Percentiles rank a stretch among this genome's conserved stretches.
phyloP scores from a whole-genome alignment of 306 rosid genomes.

The Sindora glabra region DNA sequence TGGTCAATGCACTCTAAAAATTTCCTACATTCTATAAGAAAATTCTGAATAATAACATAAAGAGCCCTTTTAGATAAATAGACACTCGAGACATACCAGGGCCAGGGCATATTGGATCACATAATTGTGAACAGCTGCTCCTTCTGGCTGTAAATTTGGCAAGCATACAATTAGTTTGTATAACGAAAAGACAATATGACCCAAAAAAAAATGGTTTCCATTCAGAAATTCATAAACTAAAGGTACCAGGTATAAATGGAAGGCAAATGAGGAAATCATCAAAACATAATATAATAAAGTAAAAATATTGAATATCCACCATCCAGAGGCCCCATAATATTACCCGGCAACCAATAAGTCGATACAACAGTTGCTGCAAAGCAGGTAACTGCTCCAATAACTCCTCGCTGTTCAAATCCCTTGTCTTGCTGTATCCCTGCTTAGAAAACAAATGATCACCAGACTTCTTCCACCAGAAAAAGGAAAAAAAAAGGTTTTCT shows the following conservation, averaged over 20 bases:
- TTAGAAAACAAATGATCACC: constrained; percentile 17
- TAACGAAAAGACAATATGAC: not conserved
- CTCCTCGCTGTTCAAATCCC: constrained; percentile 92
- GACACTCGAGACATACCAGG: constrained; percentile 53
- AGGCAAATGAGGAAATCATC: not conserved
- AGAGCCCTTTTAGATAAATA: no score
- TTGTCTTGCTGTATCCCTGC: constrained; percentile 91
- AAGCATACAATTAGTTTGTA: constrained; percentile 18
- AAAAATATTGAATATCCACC: not conserved
- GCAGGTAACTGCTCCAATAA: constrained; percentile 95
- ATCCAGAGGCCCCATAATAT: constrained; percentile 6
- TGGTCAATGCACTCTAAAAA: no score
- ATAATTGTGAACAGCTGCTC: constrained; percentile 79
- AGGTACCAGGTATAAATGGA: not conserved
- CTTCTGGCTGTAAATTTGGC: constrained; percentile 84
- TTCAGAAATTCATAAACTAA: not conserved
- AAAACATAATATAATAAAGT: not conserved
- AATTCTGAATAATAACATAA: no score
- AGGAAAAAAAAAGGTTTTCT: no score
- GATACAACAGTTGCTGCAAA: constrained; percentile 82
- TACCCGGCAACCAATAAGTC: constrained; percentile 94
- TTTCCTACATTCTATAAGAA: no score
- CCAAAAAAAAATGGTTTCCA: not conserved
- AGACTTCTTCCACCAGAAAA: no score
- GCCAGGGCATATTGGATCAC: constrained; percentile 97